A percentile compares a stretch with the other conserved stretches of the same genome.
These are phyloP conservation scores for Podospora fimiseda DNA, from an alignment of 495 filamentous ascomycete species.

Conservation along the genomic window DNA sequence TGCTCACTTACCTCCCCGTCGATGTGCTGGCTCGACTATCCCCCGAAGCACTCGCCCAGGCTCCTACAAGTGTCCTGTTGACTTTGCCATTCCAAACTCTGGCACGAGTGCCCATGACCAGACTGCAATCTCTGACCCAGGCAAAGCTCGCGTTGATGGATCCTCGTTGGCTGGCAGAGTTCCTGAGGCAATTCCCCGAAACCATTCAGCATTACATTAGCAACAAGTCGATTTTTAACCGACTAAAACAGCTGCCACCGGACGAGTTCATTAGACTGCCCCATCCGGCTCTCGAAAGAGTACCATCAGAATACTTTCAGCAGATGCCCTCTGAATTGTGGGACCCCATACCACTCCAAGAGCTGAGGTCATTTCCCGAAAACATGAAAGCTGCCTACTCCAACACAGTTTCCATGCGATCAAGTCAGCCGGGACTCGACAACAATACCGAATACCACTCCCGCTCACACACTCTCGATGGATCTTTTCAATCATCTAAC, in stretches of 20 bases:
- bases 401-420: background rate
- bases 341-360: background rate
- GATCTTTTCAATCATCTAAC: too few species aligned
- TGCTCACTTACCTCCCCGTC: constrained; percentile 2
- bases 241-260: background rate
- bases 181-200: background rate
- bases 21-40: constrained; percentile 2
- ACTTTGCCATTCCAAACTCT: background rate
- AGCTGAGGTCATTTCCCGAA: background rate
- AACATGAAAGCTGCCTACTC: background rate
- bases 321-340: background rate
- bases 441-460: too few species aligned
- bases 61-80: background rate
- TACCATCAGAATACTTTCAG: background rate
- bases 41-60: background rate
- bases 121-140: background rate
- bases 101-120: background rate
- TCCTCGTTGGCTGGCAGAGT: background rate
- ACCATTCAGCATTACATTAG: background rate
- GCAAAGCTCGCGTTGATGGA: background rate
- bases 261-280: background rate
- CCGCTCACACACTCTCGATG: too few species aligned
- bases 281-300: background rate
- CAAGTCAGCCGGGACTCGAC: background rate
- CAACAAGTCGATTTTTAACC: background rate